phyloP scores from a whole-genome alignment of 371 early-diverging fungal genomes.

The Coemansia sp. region DNA sequence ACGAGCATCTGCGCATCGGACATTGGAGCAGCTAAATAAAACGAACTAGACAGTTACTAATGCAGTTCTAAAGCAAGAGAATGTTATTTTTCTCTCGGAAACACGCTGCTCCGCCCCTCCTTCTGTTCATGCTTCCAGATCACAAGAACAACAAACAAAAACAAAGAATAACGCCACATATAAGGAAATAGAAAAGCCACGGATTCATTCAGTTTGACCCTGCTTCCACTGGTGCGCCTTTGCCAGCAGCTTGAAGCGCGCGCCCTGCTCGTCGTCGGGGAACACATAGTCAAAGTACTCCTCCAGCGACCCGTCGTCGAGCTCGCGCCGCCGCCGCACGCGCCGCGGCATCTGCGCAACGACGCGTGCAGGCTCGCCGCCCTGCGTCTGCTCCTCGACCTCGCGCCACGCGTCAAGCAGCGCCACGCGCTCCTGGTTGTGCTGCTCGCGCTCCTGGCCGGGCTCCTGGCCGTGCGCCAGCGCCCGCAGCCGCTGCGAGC shows the following conservation, averaged over 20 bases:
- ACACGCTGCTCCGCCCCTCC: too few species aligned
- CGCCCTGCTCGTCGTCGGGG: conserved; percentile 89
- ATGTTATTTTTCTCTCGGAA: too few species aligned
- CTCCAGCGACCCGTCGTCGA: conserved; percentile 73
- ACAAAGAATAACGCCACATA: too few species aligned
- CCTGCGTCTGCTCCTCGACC: conserved; percentile 82
- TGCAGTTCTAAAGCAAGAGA: background rate
- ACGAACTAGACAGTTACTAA: background rate
- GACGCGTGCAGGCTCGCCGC: conserved; percentile 61
- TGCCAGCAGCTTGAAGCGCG: conserved; percentile 84
- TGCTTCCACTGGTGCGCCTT: conserved; percentile 91
- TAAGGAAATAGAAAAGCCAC: too few species aligned
- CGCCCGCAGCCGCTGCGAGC: conserved; percentile 68
- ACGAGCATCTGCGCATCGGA: conserved; percentile 9
- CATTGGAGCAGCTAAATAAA: conserved; percentile 4
- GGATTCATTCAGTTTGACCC: background rate
- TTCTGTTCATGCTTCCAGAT: too few species aligned
- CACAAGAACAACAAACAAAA: too few species aligned
- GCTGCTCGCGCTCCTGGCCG: conserved; percentile 10
- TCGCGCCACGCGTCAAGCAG: conserved; percentile 92
- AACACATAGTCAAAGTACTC: conserved; percentile 98
- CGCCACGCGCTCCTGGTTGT: conserved; percentile 64
- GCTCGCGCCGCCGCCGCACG: conserved; percentile 79
- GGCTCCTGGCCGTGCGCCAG: conserved; percentile 29
- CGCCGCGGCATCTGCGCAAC: conserved; percentile 79